Base-by-base conservation (phyloP, 164 flowering plant species). In the Stephania japonica region DNA sequence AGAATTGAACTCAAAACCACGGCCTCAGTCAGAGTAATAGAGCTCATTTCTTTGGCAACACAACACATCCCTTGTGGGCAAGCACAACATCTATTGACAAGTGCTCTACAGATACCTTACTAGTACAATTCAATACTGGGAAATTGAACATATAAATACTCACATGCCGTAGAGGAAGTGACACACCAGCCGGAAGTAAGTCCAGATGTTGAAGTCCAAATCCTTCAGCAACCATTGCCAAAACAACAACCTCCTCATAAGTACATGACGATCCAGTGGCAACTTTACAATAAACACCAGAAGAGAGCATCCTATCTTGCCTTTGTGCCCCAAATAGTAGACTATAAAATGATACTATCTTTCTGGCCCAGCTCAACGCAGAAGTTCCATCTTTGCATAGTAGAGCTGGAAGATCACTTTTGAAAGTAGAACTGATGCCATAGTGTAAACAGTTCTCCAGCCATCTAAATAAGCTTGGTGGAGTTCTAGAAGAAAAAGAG, bases 181-280 rank as follows among this genome's bases (percentile, higher is more conserved):
- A 93, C 32, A 93, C 90, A 74, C 97, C 98, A 83, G 84, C 84
- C 74, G 99, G 98, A 71, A 96, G 83, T 67, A 81, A 80, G 80
- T 96, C 98, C 14, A 96, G 83, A 56, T 96, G 93, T 72, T 87
- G 89, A 68, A 90, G 81, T 68, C 98, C 97, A 84, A 93, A 93
- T 75, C 80, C 81, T 80, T 93, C 99, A n/a, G 90, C 99, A 80
- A 87, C 99, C 99, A 96, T 96, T 73, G 93, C 97, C 81, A 96
- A 83, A 64, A 96, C 86, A 18, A 86, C 80, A 16, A 85, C 91
- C 84, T 96, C 97, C 86, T 92, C 97, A 56, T 68, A 67, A 61
- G 75, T 83, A 72, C 75, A 72, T 70, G 80, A 85, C 25, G 91
- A 88, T 70, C 99, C 99, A 11, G 70, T n/a, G 8, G 95, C 97